These are phyloP conservation scores for Dianthus caryophyllus DNA, from an alignment of 148 eudicot species.

Conservation along the genomic window DNA sequence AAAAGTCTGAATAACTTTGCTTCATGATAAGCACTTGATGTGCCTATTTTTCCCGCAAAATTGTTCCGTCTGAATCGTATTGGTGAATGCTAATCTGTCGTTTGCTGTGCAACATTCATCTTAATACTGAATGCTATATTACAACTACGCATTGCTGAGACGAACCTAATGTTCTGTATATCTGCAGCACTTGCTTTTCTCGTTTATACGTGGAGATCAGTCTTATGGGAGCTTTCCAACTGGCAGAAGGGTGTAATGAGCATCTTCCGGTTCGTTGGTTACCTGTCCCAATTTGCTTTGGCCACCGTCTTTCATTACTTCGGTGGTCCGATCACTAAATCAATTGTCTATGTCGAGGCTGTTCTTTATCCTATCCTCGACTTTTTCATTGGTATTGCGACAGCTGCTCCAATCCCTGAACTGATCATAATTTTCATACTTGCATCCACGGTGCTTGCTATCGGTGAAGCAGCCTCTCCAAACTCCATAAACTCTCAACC, in stretches of 20 bases:
- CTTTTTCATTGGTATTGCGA: slow-evolving; percentile 52
- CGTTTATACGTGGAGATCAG: slow-evolving; percentile 77
- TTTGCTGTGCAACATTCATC: background rate
- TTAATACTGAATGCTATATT: background rate
- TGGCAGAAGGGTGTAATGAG: slow-evolving; percentile 46
- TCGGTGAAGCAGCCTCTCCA: slow-evolving; percentile 62
- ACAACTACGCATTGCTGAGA: background rate
- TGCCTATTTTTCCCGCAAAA: background rate
- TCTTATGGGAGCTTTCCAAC: slow-evolving; percentile 72
- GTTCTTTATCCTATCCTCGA: slow-evolving; percentile 46
- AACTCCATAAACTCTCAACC: slow-evolving; percentile 60
- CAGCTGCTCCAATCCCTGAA: slow-evolving; percentile 62
- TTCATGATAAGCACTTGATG: too few relatives aligned
- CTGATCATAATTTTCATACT: slow-evolving; percentile 49
- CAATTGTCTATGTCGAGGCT: slow-evolving; percentile 42
- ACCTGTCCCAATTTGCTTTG: slow-evolving; percentile 40
- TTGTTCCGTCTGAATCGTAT: background rate
- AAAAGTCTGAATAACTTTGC: too few relatives aligned
- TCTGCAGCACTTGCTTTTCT: slow-evolving; percentile 57
- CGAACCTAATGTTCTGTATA: slow-evolving; percentile 13
- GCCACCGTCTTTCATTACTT: slow-evolving; percentile 48
- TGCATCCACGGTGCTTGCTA: slow-evolving; percentile 54
- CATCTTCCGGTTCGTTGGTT: slow-evolving; percentile 34
- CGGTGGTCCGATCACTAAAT: slow-evolving; percentile 54
- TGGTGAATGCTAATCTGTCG: background rate